phyloP scores from a whole-genome alignment of 2,329 filamentous ascomycete genomes.

The Geosmithia putterillii region DNA sequence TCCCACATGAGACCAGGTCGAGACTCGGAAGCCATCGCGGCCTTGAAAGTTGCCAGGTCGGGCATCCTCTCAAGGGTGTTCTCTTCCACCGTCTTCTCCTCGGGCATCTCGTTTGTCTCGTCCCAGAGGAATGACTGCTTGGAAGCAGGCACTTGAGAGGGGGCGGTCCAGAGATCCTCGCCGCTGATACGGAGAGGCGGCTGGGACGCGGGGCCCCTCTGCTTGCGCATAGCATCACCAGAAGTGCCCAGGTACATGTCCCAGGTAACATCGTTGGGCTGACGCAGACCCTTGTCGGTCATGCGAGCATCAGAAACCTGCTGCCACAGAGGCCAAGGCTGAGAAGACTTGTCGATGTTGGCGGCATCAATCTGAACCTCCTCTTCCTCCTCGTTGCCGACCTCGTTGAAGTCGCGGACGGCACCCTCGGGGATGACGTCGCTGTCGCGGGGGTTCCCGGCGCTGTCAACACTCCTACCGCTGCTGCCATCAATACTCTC shows the following conservation, averaged over 20 bases:
- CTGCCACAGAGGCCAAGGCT: neutral
- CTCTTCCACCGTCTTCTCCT: neutral
- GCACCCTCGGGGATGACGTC: neutral
- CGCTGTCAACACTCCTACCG: neutral
- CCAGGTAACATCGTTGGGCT: neutral
- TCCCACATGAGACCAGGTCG: neutral
- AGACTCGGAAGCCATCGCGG: neutral
- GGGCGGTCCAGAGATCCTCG: neutral
- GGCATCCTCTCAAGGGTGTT: no score
- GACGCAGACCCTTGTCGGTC: neutral
- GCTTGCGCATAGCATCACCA: neutral
- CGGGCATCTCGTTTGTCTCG: neutral
- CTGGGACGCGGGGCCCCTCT: neutral
- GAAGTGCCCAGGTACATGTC: neutral
- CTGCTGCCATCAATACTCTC: neutral
- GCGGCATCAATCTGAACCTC: no score
- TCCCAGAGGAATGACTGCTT: neutral
- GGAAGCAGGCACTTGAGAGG: neutral
- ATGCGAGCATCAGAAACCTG: neutral
- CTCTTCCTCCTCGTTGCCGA: neutral
- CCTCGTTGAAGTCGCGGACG: neutral
- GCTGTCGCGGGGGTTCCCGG: neutral
- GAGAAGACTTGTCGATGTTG: neutral
- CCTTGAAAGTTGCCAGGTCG: no score
- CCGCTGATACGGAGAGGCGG: neutral